phyloP scores from a whole-genome alignment of 1,284 basidiomycete species.

The Violaceomyces palustris region DNA sequence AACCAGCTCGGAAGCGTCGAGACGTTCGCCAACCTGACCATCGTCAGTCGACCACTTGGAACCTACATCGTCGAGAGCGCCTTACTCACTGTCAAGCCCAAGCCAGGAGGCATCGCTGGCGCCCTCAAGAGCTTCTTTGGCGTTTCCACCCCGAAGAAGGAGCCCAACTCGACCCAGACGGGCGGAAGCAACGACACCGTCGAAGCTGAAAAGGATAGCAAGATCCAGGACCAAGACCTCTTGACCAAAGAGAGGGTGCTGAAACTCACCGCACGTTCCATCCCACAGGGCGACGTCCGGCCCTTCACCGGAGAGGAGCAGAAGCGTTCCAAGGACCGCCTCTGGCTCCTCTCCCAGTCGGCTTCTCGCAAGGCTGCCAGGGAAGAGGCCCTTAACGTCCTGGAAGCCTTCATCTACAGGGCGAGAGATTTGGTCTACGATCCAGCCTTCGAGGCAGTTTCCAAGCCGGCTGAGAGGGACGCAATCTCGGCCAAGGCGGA shows the following conservation, averaged over 20 bases:
- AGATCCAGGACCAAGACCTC: constrained; percentile 13
- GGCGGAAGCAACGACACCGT: constrained; percentile 3
- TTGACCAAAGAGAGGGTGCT: constrained; percentile 27
- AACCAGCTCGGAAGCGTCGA: constrained; percentile 41
- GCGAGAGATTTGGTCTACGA: constrained; percentile 75
- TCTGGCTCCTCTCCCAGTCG: constrained; percentile 62
- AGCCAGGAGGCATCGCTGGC: constrained; percentile 39
- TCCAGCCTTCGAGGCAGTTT: constrained; percentile 65
- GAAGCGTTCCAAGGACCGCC: constrained; percentile 39
- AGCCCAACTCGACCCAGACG: constrained; percentile 7
- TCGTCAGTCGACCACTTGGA: constrained; percentile 38
- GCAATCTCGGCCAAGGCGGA: constrained; percentile 64
- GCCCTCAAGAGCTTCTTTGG: constrained; percentile 45
- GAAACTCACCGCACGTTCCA: constrained; percentile 24
- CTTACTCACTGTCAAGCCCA: constrained; percentile 39
- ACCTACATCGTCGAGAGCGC: constrained; percentile 36
- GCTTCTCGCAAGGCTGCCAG: constrained; percentile 71
- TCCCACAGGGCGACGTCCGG: constrained; percentile 19
- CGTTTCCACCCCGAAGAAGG: constrained; percentile 22
- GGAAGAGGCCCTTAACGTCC: constrained; percentile 84
- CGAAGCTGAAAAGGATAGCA: constrained; percentile 5
- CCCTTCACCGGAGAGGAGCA: constrained; percentile 40
- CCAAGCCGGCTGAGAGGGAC: constrained; percentile 68
- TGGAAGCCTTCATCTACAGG: constrained; percentile 88
- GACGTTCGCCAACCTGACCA: constrained; percentile 41